phyloP scores from a whole-genome alignment of 1,284 basidiomycete species.

The Apiotrichum siamense region DNA sequence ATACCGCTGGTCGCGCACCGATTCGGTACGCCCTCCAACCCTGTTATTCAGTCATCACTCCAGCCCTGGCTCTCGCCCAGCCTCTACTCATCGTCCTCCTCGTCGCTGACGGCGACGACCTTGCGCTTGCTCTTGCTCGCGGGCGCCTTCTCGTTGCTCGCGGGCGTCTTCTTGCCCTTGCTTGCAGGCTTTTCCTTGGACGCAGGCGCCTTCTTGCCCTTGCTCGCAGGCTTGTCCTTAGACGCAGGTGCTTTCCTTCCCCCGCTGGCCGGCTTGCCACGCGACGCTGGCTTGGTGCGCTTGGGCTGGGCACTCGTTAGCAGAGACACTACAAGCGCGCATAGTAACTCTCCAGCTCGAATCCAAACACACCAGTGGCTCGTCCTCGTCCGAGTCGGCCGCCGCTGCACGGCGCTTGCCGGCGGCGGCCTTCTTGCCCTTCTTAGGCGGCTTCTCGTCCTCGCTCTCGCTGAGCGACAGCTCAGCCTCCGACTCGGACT shows the following conservation, averaged over 20 bases:
- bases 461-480: background rate
- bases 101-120: background rate
- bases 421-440: background rate
- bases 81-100: background rate
- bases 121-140: background rate
- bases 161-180: background rate
- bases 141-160: conserved; percentile 1
- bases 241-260: background rate
- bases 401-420: background rate
- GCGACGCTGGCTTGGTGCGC: conserved; percentile 1
- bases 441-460: conserved; percentile 9
- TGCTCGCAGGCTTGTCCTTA: conserved; percentile 1
- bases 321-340: background rate
- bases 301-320: background rate
- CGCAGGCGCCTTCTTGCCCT: conserved; percentile 1
- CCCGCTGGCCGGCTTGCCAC: conserved; percentile 3
- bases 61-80: no score
- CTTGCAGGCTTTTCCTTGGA: background rate
- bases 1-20: no score
- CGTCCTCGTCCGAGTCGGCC: background rate
- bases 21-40: no score
- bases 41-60: no score
- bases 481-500: conserved; percentile 4
- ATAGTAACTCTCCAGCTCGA: background rate
- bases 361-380: background rate